phyloP scores from a whole-genome alignment of 192 early-diverging fungal genomes.

The Lunasporangiospora selenospora region DNA sequence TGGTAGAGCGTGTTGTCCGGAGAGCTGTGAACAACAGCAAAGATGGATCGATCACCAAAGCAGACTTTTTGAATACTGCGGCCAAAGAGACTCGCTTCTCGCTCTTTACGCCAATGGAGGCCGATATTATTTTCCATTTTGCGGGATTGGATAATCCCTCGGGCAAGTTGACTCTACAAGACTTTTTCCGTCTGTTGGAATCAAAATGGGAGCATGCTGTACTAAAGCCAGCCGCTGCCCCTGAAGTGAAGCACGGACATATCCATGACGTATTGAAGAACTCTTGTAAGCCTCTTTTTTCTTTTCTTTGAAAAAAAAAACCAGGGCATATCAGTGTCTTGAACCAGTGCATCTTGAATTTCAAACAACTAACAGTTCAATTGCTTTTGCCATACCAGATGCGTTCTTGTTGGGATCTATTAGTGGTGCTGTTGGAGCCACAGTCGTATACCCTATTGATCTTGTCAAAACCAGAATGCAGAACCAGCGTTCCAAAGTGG shows the following conservation, averaged over 20 bases:
- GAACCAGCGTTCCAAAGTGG: constrained; percentile 91
- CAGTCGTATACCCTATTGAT: constrained; percentile 97
- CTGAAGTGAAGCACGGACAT: constrained; percentile 23
- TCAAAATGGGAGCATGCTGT: constrained; percentile 56
- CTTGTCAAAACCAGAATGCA: constrained; percentile 99
- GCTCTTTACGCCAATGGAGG: constrained; percentile 75
- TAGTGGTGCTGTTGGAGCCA: constrained; percentile 94
- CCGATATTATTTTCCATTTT: constrained; percentile 74
- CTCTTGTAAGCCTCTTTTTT: constrained; percentile 30
- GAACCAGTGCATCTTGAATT: too few relatives aligned
- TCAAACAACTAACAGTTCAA: too few relatives aligned
- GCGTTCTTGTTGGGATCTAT: constrained; percentile 83
- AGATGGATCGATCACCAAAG: constrained; percentile 65
- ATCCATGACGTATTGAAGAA: constrained; percentile 44
- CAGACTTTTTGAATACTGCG: constrained; percentile 66
- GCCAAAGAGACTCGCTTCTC: constrained; percentile 63
- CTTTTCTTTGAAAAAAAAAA: too few relatives aligned
- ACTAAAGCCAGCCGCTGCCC: constrained; percentile 13
- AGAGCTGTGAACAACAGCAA: constrained; percentile 55
- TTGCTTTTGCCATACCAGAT: too few relatives aligned
- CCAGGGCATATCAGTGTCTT: too few relatives aligned
- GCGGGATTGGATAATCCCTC: constrained; percentile 59
- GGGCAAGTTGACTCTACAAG: constrained; percentile 52
- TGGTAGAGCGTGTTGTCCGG: constrained; percentile 67
- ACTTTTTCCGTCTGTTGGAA: constrained; percentile 62